Evolutionary conservation across 176 grass and related monocot genomes (phyloP).

Genomic region (Saccharum spontaneum): DNA sequence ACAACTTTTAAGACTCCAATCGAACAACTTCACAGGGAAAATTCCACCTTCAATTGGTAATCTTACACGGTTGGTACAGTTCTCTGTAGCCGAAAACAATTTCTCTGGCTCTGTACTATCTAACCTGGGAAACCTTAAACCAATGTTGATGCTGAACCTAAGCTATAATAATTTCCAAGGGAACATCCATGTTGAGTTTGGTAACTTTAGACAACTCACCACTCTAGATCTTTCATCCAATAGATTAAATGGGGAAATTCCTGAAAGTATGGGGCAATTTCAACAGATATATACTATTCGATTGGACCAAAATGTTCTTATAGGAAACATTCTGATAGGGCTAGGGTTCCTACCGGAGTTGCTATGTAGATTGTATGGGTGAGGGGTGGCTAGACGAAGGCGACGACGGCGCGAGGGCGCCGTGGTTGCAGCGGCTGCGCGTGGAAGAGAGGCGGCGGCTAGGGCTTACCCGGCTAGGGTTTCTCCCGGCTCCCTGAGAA

Average conservation of each 20-base stretch:
- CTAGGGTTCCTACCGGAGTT: too few species aligned
- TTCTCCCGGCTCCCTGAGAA: too few species aligned
- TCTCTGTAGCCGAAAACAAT: not conserved
- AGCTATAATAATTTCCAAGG: slow-evolving; percentile 39
- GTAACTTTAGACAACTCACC: not conserved
- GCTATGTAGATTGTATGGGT: too few species aligned
- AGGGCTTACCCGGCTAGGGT: too few species aligned
- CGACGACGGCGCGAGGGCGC: too few species aligned
- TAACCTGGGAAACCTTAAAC: not conserved
- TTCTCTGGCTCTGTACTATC: accelerated
- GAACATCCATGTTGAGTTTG: slow-evolving; percentile 1
- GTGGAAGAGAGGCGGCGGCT: too few species aligned
- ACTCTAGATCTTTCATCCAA: slow-evolving; percentile 31
- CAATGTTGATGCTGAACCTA: not conserved
- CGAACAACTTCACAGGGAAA: too few species aligned
- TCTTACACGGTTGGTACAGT: not conserved
- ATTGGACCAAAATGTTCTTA: slow-evolving; percentile 45
- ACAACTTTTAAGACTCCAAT: accelerated
- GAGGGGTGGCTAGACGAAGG: too few species aligned
- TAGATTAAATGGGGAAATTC: slow-evolving; percentile 28
- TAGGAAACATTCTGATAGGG: slow-evolving; percentile 28
- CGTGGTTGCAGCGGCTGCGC: too few species aligned
- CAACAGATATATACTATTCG: not conserved
- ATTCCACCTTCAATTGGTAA: slow-evolving; percentile 18
- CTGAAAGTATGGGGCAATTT: not conserved